Base-by-base conservation (phyloP, 495 filamentous ascomycete genomes). In the Glutinoglossum americanum region DNA sequence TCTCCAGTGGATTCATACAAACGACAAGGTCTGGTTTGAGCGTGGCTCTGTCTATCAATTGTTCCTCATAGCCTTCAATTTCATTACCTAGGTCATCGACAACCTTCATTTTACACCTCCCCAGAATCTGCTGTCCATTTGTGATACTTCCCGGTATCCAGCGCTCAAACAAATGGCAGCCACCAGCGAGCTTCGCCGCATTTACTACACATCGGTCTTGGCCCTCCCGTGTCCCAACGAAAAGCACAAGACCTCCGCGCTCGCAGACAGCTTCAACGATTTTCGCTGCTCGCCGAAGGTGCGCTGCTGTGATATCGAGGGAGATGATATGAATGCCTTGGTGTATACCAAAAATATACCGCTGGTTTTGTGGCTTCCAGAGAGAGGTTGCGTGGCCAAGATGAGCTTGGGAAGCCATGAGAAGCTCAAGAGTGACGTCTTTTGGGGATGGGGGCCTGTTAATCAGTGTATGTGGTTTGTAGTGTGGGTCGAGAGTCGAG, bases 111-210 rank as follows among this genome's bases (percentile, higher is more conserved):
- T 64, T 66, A 65, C 80, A 84, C 45, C 70, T 71, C 4, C 74
- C 76, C 5, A 99, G 76, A 55, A 96, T 90, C 69, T 87, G 83
- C 61, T 93, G 77, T 25, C 85, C 84, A 70, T 99, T 99, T 13
- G 92, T 99, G 62, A 99, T 87, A 49, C 79, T 77, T 0, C 92
- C 92, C 0, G 92, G 87, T 60, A 80, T 88, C 92, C 92, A 99
- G 62, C 87, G 81, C 64, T 89, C 85, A 65, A 95, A 99, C 21
- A 97, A 69, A 71, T 97, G 89, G 65, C 84, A 97, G 0, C 79
- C 87, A 51, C 75, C 72, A 0, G 89, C 80, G 51, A 93, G 69
- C 67, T 83, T 68, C 2, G 92, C 89, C 1, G 89, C 89, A 30
- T 79, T 76, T 30, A 94, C 86, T 0, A 97, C 87, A 49, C 76